Base-by-base conservation (phyloP, 73 alveolate species). In the Loxodes magnus region DNA sequence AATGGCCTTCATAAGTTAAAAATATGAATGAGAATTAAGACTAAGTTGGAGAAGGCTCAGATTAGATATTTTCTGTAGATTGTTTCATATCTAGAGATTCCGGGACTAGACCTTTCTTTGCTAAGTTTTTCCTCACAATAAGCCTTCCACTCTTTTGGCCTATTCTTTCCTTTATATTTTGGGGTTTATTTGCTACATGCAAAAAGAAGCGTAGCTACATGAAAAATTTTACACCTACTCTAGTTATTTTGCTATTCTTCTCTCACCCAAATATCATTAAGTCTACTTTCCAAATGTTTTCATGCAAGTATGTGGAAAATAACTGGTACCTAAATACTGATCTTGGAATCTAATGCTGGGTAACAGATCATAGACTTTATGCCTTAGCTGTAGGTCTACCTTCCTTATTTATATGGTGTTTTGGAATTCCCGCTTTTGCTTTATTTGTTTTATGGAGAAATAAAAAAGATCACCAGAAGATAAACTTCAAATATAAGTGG, bases 1-100 rank as follows among this genome's bases (percentile, higher is more conserved):
- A 65, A 25, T 73, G 87, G 81, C 88, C 88, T 3, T 49, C 31
- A 4, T 34, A 24, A 2, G 71, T 73, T 0, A 14, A 14, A 1
- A n/a, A 10, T 1, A 23, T 73, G 53, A 64, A 37, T 36, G 23
- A 25, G 25, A 15, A 58, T 4, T 35, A 71, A 26, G 33, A 43
- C 44, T 58, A 70, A 24, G 82, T 48, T 4, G 43, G 61, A 5
- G 34, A 53, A 4, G 63, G 30, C 4, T 23, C 74, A 1, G 74
- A 62, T 3, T 56, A 71, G 23, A 7, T 71, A 6, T 49, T 62
- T 25, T 59, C 35, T 24, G 14, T 46, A 22, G 85, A 71, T 41
- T 71, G 85, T 36, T 62, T 50, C n/a, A n/a, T n/a, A n/a, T n/a
- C n/a, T n/a, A n/a, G n/a, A n/a, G n/a, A n/a, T n/a, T n/a, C n/a